Base-by-base conservation (phyloP, 2,329 filamentous ascomycete genomes). In the Neofusicoccum cordaticola region DNA sequence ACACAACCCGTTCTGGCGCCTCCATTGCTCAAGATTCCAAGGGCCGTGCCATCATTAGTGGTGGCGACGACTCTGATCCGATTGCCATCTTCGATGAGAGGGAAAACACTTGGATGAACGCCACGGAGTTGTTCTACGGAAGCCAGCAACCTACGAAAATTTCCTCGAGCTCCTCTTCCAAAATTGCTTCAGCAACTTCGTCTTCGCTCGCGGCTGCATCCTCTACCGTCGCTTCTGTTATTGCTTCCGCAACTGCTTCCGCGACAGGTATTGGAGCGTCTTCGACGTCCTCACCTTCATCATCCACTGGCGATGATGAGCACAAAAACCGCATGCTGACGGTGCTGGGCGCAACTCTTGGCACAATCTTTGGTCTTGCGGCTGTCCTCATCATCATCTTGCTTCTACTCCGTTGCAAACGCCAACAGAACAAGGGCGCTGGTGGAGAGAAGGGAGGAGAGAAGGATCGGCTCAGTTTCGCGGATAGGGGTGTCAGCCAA, bases 331-430 rank as follows among this genome's bases (percentile, higher is more conserved):
- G 77, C 69, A 87, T 77, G 72, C 69, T 83, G 62, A 79, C 87
- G 7, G 89, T 97, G 34, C 83, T 97, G 1, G 93, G 91, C 39
- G 91, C 91, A 58, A 91, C 91, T 0, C 83, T 98, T 0, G 93
- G 93, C 12, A 88, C 89, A n/a, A 87, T 97, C 22, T 85, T 91
- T 61, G 92, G 90, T 17, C 80, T 92, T 61, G 87, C 90, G 19
- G 78, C 87, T 0, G 73, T 97, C 6, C 80, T 96, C n/a, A 82
- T 90, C 31, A 75, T 91, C 1, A 74, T 92, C n/a, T 83, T 97
- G 19, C 80, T 95, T 58, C 81, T 90, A 34, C 78, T 93, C 27
- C 84, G 86, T 72, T 85, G 85, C 68, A 84, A 83, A 66, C 83
- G 85, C 69, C 87, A 85, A 73, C 83, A 84, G 70, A 84, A 81